phyloP scores from a whole-genome alignment of 768 basidiomycete species.

The Tricholoma matsutake region DNA sequence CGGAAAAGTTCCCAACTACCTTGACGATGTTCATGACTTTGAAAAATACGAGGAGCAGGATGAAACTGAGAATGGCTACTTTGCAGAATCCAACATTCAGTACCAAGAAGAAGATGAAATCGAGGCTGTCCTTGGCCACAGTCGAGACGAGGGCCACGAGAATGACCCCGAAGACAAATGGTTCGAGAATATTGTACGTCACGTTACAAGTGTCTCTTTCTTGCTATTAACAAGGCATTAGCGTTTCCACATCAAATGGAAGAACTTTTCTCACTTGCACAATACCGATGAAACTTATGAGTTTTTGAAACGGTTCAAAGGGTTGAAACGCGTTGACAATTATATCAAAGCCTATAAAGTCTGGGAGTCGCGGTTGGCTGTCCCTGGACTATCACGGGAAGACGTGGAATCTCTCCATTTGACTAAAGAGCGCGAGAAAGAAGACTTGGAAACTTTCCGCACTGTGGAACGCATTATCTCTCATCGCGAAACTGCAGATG shows the following conservation, averaged over 20 bases:
- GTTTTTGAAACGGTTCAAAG: conserved; percentile 92
- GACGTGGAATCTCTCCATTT: conserved; percentile 87
- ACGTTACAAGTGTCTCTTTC: conserved; percentile 4
- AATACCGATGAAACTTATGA: conserved; percentile 99
- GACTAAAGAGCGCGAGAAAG: conserved; percentile 87
- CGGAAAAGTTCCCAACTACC: conserved; percentile 79
- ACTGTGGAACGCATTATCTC: conserved; percentile 88
- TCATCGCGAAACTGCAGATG: conserved; percentile 60
- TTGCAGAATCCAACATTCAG: conserved; percentile 48
- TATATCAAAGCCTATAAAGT: conserved; percentile 90
- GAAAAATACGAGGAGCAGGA: conserved; percentile 70
- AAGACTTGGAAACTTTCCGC: conserved; percentile 88
- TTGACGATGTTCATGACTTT: conserved; percentile 78
- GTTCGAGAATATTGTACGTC: conserved; percentile 79
- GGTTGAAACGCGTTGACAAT: conserved; percentile 96
- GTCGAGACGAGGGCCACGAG: conserved; percentile 78
- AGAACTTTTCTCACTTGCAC: conserved; percentile 95
- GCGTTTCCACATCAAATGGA: conserved; percentile 99
- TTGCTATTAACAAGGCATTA: conserved; percentile 29
- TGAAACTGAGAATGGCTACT: conserved; percentile 52
- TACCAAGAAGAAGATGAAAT: conserved; percentile 83
- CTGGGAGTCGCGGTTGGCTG: conserved; percentile 63
- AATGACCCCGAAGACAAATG: conserved; percentile 79
- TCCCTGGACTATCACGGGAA: conserved; percentile 73
- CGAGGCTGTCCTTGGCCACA: conserved; percentile 85